Base-by-base conservation (phyloP, 2,329 filamentous ascomycete species). In the Botrytis hyacinthi region DNA sequence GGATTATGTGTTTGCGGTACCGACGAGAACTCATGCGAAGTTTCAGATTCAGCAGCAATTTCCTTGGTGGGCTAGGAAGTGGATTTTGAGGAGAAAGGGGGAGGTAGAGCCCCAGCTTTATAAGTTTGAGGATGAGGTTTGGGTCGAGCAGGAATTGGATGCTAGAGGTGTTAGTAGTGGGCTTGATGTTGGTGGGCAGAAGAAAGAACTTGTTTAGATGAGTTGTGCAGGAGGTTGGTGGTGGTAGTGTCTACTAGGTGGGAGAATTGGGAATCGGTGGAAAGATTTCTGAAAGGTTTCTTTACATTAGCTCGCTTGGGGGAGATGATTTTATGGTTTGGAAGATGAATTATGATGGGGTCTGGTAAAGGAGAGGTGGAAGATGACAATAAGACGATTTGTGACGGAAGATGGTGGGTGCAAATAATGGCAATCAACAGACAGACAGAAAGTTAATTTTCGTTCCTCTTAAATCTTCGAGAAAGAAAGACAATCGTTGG, bases 1-100 rank as follows among this genome's bases (percentile, higher is more conserved):
- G 5, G 80, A 81, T 76, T 87, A 87, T 90, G 66, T 89, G 73
- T 89, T 80, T 68, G 78, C 78, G 0, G 78, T 80, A 3, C 78
- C 79, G 8, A 80, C 79, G 3, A 70, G 77, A 60, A 79, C 76
- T 8, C 78, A 80, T 71, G 79, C 78, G 71, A 74, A 74, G 61
- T 81, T 80, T 72, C 79, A 81, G 61, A 57, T 77, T n/a, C 73
- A 62, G 14, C 76, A 78, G 59, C 77, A 77, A n/a, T 74, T 80
- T 3, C 79, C 79, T 26, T 78, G 73, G 61, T 78, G 73, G 71
- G 66, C 76, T 9, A 74, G 73, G 10, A 71, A 66, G 12, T 79
- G 73, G 61, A 62, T 80, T 37, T 51, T 79, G 29, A 37, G 65
- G 20, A 70, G 73, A 29, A 86, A 86, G 76, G 79, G 76, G 73